A percentile compares a stretch with the other conserved stretches of the same genome.
Conservation (phyloP, 176 grass and related monocot species). For the Cenchrus fungigraminus region DNA sequence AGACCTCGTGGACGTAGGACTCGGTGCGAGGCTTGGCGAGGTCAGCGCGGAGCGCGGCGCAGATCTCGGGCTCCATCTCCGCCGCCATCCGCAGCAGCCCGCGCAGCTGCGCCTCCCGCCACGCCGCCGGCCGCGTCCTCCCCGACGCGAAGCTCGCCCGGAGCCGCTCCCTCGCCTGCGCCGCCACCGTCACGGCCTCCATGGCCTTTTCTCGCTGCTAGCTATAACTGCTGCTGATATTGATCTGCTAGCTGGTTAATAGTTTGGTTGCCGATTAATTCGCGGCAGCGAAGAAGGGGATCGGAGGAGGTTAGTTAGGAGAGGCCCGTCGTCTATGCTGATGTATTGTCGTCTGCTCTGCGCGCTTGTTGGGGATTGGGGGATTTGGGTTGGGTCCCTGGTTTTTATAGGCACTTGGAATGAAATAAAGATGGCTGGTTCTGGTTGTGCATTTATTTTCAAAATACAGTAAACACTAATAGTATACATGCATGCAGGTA, state of each 20-base stretch:
- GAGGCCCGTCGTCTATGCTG: neutral
- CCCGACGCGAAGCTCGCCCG: slow-evolving; percentile 52
- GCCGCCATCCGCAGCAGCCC: slow-evolving; percentile 53
- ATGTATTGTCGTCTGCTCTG: neutral
- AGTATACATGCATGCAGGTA: too few relatives aligned
- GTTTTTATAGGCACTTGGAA: neutral
- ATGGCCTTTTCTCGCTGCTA: neutral
- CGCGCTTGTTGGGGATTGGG: neutral
- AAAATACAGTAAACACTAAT: too few relatives aligned
- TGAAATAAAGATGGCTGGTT: too few relatives aligned
- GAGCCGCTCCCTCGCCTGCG: slow-evolving; percentile 40
- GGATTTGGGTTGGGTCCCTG: neutral
- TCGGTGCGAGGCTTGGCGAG: slow-evolving; percentile 70
- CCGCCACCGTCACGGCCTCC: slow-evolving; percentile 24
- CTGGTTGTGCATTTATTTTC: too few relatives aligned
- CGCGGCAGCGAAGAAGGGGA: neutral
- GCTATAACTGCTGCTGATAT: neutral
- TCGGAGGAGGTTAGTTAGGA: neutral
- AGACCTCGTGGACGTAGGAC: slow-evolving; percentile 66
- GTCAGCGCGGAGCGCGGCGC: slow-evolving; percentile 60
- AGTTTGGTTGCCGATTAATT: neutral
- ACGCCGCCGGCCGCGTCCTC: slow-evolving; percentile 59
- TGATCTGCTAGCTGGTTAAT: neutral
- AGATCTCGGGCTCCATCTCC: slow-evolving; percentile 73
- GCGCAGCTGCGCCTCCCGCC: slow-evolving; percentile 68